Conservation (phyloP, 1,139 yeast species). For the Blastobotrys arbuscula region DNA sequence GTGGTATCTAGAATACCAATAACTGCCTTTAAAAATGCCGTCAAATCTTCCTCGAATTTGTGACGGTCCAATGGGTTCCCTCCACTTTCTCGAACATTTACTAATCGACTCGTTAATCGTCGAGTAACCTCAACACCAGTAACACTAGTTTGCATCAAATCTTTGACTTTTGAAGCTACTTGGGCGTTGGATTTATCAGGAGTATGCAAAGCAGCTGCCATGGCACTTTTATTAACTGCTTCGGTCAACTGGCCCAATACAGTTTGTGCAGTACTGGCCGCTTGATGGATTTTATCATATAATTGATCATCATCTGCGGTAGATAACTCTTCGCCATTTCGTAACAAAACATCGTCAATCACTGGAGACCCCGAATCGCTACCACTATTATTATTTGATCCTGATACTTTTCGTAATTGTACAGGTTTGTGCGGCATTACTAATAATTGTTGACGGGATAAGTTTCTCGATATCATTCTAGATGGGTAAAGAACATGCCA, state of each 20-base stretch:
- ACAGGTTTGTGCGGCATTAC: not conserved
- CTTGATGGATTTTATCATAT: slow-evolving; percentile 65
- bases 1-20: slow-evolving; percentile 79
- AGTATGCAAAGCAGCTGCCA: slow-evolving; percentile 39
- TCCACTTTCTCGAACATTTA: slow-evolving; percentile 45
- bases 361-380: slow-evolving; percentile 4
- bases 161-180: slow-evolving; percentile 61
- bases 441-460: slow-evolving; percentile 2
- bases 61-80: slow-evolving; percentile 48
- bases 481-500: slow-evolving; percentile 38
- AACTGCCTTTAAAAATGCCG: slow-evolving; percentile 73
- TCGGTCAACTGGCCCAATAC: slow-evolving; percentile 75
- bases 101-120: slow-evolving; percentile 53
- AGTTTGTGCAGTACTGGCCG: slow-evolving; percentile 70
- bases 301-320: slow-evolving; percentile 73
- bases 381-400: not conserved
- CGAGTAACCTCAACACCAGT: slow-evolving; percentile 77
- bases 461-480: slow-evolving; percentile 9
- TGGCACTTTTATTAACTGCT: slow-evolving; percentile 69
- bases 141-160: slow-evolving; percentile 71
- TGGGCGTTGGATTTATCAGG: slow-evolving; percentile 16
- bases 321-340: slow-evolving; percentile 22
- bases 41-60: slow-evolving; percentile 81
- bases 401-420: not conserved
- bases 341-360: slow-evolving; percentile 13